Percentiles rank a stretch among this genome's conserved stretches.
phyloP scores from a whole-genome alignment of 441 rosid species.

The Omphalea diandra region DNA sequence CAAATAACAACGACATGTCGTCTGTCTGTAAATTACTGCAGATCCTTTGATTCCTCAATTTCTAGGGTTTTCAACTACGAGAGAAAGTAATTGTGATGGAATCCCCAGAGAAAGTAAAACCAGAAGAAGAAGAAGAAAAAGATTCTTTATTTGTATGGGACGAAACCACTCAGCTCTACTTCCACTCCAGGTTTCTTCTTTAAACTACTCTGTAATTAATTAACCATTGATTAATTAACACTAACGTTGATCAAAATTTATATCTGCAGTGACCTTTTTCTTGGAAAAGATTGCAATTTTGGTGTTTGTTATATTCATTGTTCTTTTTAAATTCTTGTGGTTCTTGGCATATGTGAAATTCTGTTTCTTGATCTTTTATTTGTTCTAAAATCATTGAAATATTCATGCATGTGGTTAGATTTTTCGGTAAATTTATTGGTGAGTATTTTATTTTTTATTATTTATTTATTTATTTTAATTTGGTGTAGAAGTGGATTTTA shows the following conservation, averaged over 20 bases:
- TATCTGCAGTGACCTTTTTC: too few species aligned
- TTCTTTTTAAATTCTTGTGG: not conserved
- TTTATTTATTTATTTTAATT: not conserved
- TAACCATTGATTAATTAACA: not conserved
- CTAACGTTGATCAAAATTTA: too few species aligned
- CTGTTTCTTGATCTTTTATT: not conserved
- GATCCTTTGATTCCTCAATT: too few species aligned
- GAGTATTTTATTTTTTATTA: not conserved
- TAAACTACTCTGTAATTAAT: not conserved
- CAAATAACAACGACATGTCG: too few species aligned
- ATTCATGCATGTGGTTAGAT: not conserved
- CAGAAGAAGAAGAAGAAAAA: conserved; percentile 29
- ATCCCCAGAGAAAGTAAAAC: conserved; percentile 31
- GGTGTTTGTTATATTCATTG: not conserved
- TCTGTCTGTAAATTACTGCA: too few species aligned
- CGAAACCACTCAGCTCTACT: conserved; percentile 52
- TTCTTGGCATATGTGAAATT: not conserved
- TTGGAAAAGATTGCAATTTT: too few species aligned
- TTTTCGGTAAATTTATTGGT: not conserved
- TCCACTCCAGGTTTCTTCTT: conserved; percentile 61
- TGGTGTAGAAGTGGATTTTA: conserved; percentile 78
- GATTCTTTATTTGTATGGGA: conserved; percentile 71
- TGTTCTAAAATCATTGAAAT: not conserved
- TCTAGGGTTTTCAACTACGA: too few species aligned
- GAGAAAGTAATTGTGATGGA: too few species aligned